A percentile compares a stretch with the other conserved stretches of the same genome.
These are phyloP conservation scores for Pseudogymnoascus sp. DNA, from an alignment of 2,329 filamentous ascomycete species.

Conservation along the genomic window DNA sequence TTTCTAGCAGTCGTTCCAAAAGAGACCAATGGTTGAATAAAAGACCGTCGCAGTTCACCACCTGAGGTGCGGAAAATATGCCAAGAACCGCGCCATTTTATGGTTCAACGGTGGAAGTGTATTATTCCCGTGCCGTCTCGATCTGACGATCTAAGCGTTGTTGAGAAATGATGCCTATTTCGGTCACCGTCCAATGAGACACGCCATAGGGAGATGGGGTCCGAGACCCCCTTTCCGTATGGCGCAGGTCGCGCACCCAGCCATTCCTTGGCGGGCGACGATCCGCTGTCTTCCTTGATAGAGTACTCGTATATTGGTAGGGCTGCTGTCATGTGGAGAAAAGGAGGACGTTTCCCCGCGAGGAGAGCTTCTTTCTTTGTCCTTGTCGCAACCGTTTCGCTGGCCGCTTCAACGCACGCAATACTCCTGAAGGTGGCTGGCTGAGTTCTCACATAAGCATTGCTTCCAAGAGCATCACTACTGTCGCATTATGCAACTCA, in stretches of 20 bases:
- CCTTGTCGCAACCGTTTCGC: not conserved
- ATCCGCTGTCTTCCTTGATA: not conserved
- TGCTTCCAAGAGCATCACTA: not conserved
- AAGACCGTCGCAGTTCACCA: too few species aligned
- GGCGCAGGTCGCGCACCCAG: not conserved
- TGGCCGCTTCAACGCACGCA: not conserved
- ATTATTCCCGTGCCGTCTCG: not conserved
- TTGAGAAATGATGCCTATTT: not conserved
- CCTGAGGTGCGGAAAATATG: too few species aligned
- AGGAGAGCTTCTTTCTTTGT: not conserved
- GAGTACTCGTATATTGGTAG: not conserved
- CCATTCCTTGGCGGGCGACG: not conserved
- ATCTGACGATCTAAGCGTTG: not conserved
- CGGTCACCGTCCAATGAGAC: not conserved
- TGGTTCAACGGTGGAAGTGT: not conserved
- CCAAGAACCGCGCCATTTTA: too few species aligned
- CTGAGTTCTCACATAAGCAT: not conserved
- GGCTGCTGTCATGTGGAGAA: not conserved
- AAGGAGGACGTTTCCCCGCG: not conserved
- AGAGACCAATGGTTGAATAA: not conserved
- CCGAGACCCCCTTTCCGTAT: not conserved
- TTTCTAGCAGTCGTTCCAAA: not conserved
- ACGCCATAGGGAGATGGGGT: not conserved
- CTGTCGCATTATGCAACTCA: conserved; percentile 10
- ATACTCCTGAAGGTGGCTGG: not conserved